Base-by-base conservation (phyloP, 1,284 basidiomycete species). In the Apiotrichum gamsii region DNA sequence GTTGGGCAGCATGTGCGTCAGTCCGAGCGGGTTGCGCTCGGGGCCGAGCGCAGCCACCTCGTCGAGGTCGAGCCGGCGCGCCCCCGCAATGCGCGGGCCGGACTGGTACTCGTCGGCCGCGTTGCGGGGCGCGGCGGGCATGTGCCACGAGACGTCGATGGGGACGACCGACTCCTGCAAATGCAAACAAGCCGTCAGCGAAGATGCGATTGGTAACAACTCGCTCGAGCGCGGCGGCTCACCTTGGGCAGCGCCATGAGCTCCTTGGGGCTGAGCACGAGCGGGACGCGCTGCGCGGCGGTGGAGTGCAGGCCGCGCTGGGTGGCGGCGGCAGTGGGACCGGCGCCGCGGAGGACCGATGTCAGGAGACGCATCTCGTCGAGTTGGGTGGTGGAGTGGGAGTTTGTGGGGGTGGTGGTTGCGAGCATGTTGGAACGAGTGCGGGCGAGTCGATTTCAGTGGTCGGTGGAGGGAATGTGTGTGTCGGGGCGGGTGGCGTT, bases 1-100 rank as follows among this genome's bases (percentile, higher is more conserved):
- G 16, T 76, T 72, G 4, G 94, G 94, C 79, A 97, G 84, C 91
- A 97, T 97, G 73, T 97, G 93, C 60, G 85, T 86, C 16, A 97
- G 75, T 13, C 84, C 85, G 5, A 90, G 76, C 8, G 66, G 68
- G 56, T 61, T 82, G 76, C 63, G 84, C 78, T 9, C 78, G 65
- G 50, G 78, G 14, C 57, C 53, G 51, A 52, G 51, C 37, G 67
- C 64, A 19, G 77, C 74, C 14, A 77, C 65, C 40, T 81, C 77
- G 69, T 94, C 93, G 30, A 96, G 77, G 68, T 95, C 85, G 60
- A 93, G 79, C 62, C 85, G 88, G 24, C 78, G 80, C 0, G 90
- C 82, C 6, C 78, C 76, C 5, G 85, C 86, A 29, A 97, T 80
- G 31, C 85, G 80, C 1, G 71, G 71, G 21, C 70, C 69, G 4